Percentiles rank a stretch among this genome's conserved stretches.
Conservation (phyloP, 176 grass and related monocot species). For the Alloteropsis semialata region DNA sequence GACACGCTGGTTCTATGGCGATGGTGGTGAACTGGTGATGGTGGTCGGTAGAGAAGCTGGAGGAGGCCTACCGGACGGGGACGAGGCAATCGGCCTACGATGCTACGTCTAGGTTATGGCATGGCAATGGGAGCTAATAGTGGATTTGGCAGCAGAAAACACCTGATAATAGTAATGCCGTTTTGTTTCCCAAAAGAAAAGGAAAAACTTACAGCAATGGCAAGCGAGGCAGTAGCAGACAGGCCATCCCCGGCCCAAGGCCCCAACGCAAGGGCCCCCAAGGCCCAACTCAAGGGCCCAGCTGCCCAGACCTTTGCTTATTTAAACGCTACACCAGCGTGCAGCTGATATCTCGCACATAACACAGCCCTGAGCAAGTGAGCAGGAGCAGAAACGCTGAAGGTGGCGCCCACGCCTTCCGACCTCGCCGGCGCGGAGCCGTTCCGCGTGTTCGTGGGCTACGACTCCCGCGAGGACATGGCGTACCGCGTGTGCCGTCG, state of each 20-base stretch:
- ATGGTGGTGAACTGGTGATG: no score
- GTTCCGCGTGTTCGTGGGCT: conserved; percentile 71
- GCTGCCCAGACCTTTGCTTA: background rate
- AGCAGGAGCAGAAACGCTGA: background rate
- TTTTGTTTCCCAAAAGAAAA: background rate
- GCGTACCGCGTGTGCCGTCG: conserved; percentile 73
- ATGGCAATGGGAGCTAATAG: no score
- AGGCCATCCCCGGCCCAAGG: no score
- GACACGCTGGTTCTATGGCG: no score
- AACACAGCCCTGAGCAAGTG: background rate
- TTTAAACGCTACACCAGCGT: background rate
- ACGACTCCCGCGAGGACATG: conserved; percentile 70
- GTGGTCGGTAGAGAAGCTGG: no score
- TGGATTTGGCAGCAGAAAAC: no score
- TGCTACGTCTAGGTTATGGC: no score
- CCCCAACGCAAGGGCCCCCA: no score
- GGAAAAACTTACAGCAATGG: background rate
- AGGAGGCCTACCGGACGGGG: no score
- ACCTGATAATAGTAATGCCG: no score
- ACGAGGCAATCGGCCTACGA: no score
- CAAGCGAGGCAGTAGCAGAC: background rate
- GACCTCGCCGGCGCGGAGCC: conserved; percentile 2
- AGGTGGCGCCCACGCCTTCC: background rate
- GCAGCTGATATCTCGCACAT: background rate
- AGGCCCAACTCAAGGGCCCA: no score